Percentiles rank a stretch among this genome's conserved stretches.
These are phyloP conservation scores for Penicillium sp. DNA, from an alignment of 2,329 filamentous ascomycete species.

Conservation along the genomic window DNA sequence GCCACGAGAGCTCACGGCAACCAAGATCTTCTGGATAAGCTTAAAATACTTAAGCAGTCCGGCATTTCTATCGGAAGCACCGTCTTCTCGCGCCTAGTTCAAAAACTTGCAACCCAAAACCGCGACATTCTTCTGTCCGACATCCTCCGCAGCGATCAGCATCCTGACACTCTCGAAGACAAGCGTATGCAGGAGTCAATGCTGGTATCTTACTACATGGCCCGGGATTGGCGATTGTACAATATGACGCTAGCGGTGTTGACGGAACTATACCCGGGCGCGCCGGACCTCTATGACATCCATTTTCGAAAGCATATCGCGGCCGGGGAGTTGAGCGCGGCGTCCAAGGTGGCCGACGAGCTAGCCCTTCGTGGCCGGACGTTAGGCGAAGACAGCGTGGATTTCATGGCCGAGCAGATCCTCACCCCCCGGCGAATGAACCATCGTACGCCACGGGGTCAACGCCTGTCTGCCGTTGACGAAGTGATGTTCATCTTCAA, in stretches of 20 bases:
- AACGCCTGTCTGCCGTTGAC: slow-evolving; percentile 33
- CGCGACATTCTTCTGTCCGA: slow-evolving; percentile 54
- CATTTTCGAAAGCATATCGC: slow-evolving; percentile 42
- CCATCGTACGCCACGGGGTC: slow-evolving; percentile 24
- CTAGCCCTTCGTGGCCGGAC: slow-evolving; percentile 49
- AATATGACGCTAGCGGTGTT: slow-evolving; percentile 57
- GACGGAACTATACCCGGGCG: slow-evolving; percentile 36
- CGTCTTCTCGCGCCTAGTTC: slow-evolving; percentile 64
- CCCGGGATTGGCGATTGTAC: slow-evolving; percentile 51
- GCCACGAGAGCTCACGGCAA: slow-evolving; percentile 62
- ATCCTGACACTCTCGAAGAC: slow-evolving; percentile 63
- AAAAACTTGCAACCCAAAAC: slow-evolving; percentile 59
- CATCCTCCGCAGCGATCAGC: slow-evolving; percentile 59
- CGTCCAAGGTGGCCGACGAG: slow-evolving; percentile 43
- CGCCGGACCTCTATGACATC: slow-evolving; percentile 35
- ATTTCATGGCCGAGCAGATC: slow-evolving; percentile 41
- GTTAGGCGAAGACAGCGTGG: slow-evolving; percentile 46
- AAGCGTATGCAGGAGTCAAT: slow-evolving; percentile 53
- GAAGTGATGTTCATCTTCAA: slow-evolving; percentile 47
- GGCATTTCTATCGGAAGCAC: slow-evolving; percentile 63
- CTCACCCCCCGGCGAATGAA: slow-evolving; percentile 32
- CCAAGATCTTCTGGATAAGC: slow-evolving; percentile 55
- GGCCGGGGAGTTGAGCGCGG: slow-evolving; percentile 31
- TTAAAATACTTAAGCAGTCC: slow-evolving; percentile 60
- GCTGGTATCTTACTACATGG: slow-evolving; percentile 52